Percentiles rank a stretch among this genome's conserved stretches.
These are phyloP conservation scores for Elymus sibiricus DNA, from an alignment of 176 grass and related monocot species.

Conservation along the genomic window DNA sequence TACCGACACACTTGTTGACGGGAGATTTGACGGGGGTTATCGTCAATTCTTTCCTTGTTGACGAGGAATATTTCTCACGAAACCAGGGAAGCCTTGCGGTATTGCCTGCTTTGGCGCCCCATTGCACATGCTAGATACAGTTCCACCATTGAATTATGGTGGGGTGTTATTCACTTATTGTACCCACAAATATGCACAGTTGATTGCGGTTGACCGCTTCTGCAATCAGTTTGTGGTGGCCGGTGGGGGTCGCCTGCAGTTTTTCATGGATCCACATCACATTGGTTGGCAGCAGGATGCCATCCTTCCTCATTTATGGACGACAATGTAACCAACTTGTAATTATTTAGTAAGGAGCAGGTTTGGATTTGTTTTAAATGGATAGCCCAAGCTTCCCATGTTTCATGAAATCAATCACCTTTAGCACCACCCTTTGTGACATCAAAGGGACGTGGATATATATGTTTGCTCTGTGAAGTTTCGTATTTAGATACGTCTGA, in stretches of 20 bases:
- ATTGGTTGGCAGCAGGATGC: constrained; percentile 33
- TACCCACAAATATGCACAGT: constrained; percentile 7
- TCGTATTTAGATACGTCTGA: background rate
- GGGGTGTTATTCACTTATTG: constrained; percentile 13
- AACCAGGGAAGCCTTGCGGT: background rate
- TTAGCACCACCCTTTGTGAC: background rate
- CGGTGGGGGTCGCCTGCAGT: background rate
- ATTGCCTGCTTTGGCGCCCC: background rate
- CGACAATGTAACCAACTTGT: constrained; percentile 4
- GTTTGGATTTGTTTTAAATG: constrained; percentile 21
- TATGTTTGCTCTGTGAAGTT: background rate
- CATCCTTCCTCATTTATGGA: constrained; percentile 22
- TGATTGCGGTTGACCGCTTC: constrained; percentile 42
- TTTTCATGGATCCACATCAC: constrained; percentile 37
- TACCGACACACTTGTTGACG: background rate
- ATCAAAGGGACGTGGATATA: background rate
- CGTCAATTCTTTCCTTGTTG: no score
- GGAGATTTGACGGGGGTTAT: no score
- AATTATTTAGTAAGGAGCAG: constrained; percentile 28
- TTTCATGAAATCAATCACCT: constrained; percentile 13
- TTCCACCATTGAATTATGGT: constrained; percentile 15
- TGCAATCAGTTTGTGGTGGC: constrained; percentile 8
- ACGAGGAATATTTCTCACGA: background rate
- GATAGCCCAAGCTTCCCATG: background rate
- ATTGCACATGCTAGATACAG: constrained; percentile 29